Evolutionary conservation across 768 basidiomycete species (phyloP).

Genomic region (Holtermanniella nyarrowii): DNA sequence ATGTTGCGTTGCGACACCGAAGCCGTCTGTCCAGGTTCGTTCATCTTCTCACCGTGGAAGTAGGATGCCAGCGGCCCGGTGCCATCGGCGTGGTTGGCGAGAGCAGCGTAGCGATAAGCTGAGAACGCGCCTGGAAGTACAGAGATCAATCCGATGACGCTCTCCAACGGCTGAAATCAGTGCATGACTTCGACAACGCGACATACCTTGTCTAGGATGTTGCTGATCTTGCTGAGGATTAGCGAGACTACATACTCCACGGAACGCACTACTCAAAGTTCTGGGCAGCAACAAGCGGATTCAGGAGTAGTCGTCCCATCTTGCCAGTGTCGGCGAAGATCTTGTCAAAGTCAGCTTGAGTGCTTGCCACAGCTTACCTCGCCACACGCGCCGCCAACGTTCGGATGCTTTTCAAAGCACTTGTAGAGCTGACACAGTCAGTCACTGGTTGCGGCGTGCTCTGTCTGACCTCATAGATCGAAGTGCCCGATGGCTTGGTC

Average conservation of each 20-base stretch:
- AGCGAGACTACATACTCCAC: not conserved
- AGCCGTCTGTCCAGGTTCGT: conserved; percentile 27
- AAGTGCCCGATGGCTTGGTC: conserved; percentile 33
- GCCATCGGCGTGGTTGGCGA: conserved; percentile 31
- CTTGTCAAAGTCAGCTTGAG: not conserved
- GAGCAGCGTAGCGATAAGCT: conserved; percentile 31
- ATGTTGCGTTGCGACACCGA: conserved; percentile 60
- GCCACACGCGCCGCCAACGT: conserved; percentile 36
- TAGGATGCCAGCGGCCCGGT: conserved; percentile 33
- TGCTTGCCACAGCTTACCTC: conserved; percentile 6
- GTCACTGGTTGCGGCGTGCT: not conserved
- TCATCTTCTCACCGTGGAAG: conserved; percentile 38
- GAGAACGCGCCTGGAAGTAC: conserved; percentile 37
- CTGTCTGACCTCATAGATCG: conserved; percentile 30
- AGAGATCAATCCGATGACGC: conserved; percentile 33
- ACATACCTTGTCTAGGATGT: conserved; percentile 28
- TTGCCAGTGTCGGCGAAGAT: conserved; percentile 32
- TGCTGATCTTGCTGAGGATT: conserved; percentile 20
- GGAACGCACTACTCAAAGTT: conserved; percentile 32
- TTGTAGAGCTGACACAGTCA: conserved; percentile 22
- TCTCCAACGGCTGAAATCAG: conserved; percentile 22
- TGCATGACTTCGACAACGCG: not conserved
- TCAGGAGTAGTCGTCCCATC: conserved; percentile 27
- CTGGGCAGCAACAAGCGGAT: conserved; percentile 35
- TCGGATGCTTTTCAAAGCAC: conserved; percentile 34